phyloP scores from a whole-genome alignment of 345 rosid species.

The thale cress (Arabidopsis thaliana) region DNA sequence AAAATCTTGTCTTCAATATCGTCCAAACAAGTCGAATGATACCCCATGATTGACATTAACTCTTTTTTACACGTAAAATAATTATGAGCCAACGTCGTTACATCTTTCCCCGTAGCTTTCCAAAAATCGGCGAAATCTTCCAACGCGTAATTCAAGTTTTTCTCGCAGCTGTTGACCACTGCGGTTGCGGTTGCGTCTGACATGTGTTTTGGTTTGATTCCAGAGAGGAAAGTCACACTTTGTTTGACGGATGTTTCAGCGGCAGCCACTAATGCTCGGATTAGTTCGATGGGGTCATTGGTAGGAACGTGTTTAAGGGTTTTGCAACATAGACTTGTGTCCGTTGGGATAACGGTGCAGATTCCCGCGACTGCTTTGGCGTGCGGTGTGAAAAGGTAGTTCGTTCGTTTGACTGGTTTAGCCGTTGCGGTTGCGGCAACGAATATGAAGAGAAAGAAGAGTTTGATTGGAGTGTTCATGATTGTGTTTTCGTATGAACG shows the following conservation, averaged over 20 bases:
- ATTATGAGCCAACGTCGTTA: constrained; percentile 37
- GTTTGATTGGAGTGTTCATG: constrained; percentile 44
- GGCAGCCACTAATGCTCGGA: constrained; percentile 47
- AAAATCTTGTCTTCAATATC: constrained; percentile 42
- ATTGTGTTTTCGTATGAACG: constrained; percentile 21
- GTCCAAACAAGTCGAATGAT: constrained; percentile 44
- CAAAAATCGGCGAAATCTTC: constrained; percentile 36
- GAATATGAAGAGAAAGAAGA: constrained; percentile 9
- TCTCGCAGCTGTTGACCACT: constrained; percentile 33
- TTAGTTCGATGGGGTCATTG: constrained; percentile 56
- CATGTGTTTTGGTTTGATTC: constrained; percentile 36
- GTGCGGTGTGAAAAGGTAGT: constrained; percentile 48
- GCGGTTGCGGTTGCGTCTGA: constrained; percentile 16
- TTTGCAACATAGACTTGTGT: constrained; percentile 60
- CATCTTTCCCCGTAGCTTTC: constrained; percentile 39
- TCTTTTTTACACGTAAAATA: constrained; percentile 39
- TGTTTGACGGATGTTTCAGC: constrained; percentile 42
- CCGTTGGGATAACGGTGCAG: constrained; percentile 48
- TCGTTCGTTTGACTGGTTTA: constrained; percentile 18
- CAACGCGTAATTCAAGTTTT: constrained; percentile 40
- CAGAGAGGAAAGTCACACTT: constrained; percentile 43
- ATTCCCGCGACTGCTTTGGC: constrained; percentile 53
- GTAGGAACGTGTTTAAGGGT: constrained; percentile 49
- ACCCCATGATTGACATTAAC: constrained; percentile 39
- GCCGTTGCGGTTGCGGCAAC: not conserved